phyloP scores from a whole-genome alignment of 306 rosid genomes.

The Trichosanthes truncata region DNA sequence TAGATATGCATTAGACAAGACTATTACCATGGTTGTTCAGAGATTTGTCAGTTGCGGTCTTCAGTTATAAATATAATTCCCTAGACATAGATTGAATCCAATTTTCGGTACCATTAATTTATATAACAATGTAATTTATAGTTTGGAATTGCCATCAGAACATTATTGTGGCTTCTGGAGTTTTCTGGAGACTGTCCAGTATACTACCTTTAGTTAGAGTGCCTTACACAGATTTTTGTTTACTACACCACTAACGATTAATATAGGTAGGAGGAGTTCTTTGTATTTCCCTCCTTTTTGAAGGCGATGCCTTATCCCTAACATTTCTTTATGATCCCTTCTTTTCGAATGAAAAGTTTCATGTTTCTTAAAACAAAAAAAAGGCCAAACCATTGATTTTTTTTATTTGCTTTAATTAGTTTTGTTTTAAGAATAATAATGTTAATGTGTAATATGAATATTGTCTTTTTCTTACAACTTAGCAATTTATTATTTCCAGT shows the following conservation, averaged over 20 bases:
- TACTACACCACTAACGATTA: background rate
- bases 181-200: background rate
- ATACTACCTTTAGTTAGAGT: background rate
- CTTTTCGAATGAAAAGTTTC: background rate
- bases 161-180: background rate
- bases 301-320: background rate
- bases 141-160: background rate
- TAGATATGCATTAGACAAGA: background rate
- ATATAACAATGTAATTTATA: background rate
- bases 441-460: background rate
- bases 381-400: background rate
- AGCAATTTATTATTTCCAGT: constrained; percentile 38
- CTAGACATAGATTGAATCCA: background rate
- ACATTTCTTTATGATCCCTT: background rate
- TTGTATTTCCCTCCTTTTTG: background rate
- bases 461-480: constrained; percentile 9
- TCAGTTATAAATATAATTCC: background rate
- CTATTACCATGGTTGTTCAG: background rate
- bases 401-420: background rate
- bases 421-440: background rate
- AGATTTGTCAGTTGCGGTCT: background rate
- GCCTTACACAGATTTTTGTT: background rate
- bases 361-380: background rate
- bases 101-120: background rate
- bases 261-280: background rate